These are phyloP conservation scores for Tetrapisispora taiwanensis DNA, from an alignment of 805 yeast genomes.

Conservation along the genomic window DNA sequence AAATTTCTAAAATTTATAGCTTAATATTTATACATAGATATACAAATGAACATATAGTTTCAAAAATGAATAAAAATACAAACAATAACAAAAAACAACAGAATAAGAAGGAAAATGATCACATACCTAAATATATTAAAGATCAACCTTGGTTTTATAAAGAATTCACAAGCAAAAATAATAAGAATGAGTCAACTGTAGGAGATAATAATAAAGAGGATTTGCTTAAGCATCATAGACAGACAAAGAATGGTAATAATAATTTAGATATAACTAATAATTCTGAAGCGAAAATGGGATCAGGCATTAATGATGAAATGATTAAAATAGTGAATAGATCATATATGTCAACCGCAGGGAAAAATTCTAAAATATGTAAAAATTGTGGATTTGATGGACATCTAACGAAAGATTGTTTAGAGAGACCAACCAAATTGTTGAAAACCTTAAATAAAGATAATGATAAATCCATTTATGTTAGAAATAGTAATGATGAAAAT, in stretches of 20 bases:
- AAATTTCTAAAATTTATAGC: no score
- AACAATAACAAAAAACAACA: background rate
- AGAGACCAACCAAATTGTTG: conserved; percentile 37
- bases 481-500: conserved; percentile 16
- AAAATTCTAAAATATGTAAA: conserved; percentile 29
- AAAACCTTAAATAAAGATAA: conserved; percentile 1
- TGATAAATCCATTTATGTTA: conserved; percentile 5
- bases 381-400: conserved; percentile 52
- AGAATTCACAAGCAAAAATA: conserved; percentile 3
- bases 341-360: background rate
- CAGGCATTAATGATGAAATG: conserved; percentile 44
- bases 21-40: background rate
- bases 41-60: background rate
- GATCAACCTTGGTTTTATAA: conserved; percentile 28
- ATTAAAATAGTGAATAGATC: conserved; percentile 1
- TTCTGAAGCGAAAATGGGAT: conserved; percentile 43
- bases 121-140: conserved; percentile 26
- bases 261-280: conserved; percentile 34
- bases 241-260: conserved; percentile 23
- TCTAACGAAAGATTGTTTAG: conserved; percentile 44
- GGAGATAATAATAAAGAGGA: conserved; percentile 7
- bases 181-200: background rate
- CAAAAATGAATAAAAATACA: background rate
- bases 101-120: conserved; percentile 11
- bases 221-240: conserved; percentile 49